Percentiles rank a stretch among this genome's conserved stretches.
Evolutionary conservation across 176 grass and related monocot genomes (phyloP).

Genomic region (Microstegium vimineum): DNA sequence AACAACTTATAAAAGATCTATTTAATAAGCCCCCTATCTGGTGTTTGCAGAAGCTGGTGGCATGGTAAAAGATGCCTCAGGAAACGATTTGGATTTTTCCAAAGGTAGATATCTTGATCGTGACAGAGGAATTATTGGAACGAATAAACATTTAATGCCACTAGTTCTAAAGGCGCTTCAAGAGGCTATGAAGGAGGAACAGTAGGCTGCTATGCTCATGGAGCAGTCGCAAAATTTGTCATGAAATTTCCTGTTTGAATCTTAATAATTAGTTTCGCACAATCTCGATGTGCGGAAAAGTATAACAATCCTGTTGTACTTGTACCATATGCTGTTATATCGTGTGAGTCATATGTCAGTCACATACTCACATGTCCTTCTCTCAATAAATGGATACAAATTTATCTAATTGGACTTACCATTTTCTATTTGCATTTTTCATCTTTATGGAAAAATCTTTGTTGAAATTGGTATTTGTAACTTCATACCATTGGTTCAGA

Average conservation of each 20-base stretch:
- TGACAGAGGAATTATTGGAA: constrained; percentile 16
- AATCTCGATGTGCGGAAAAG: background rate
- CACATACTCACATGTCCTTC: background rate
- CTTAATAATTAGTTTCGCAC: background rate
- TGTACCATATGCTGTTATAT: background rate
- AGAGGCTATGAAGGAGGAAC: constrained; percentile 25
- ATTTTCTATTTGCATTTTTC: background rate
- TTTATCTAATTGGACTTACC: background rate
- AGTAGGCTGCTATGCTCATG: background rate
- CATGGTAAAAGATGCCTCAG: constrained; percentile 77
- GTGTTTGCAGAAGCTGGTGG: constrained; percentile 81
- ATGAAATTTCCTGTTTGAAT: background rate
- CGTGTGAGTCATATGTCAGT: background rate
- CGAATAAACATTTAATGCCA: constrained; percentile 18
- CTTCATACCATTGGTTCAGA: background rate
- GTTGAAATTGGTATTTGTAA: background rate
- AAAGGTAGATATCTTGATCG: constrained; percentile 40
- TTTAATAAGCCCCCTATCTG: constrained; percentile 1
- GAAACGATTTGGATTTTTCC: constrained; percentile 90
- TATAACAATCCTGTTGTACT: background rate
- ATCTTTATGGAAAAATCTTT: background rate
- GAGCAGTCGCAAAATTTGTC: background rate
- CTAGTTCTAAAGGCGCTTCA: background rate
- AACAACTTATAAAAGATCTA: background rate
- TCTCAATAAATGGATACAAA: background rate